Conservation (phyloP, 2,329 filamentous ascomycete genomes). For the Thermochaetoides dissita region DNA sequence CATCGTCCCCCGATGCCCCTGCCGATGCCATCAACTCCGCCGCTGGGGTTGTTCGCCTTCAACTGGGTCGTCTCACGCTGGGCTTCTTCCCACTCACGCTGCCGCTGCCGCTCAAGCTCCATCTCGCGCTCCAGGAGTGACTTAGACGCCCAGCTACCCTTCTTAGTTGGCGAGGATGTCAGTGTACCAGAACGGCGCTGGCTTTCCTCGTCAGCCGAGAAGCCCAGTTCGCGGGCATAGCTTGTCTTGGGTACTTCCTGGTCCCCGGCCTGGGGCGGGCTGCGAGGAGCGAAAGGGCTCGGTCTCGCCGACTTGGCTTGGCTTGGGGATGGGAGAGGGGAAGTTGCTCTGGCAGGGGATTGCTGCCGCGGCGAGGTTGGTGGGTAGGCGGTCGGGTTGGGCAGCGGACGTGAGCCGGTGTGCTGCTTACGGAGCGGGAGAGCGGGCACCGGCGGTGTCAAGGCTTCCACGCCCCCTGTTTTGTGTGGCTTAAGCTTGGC, state of each 20-base stretch:
- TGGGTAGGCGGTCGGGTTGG: slow-evolving; percentile 22
- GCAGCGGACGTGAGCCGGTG: slow-evolving; percentile 26
- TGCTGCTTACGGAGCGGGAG: slow-evolving; percentile 16
- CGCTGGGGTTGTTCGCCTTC: slow-evolving; percentile 29
- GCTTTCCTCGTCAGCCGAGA: slow-evolving; percentile 37
- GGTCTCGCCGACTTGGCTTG: slow-evolving; percentile 29
- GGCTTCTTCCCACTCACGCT: slow-evolving; percentile 66
- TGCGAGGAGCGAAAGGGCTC: slow-evolving; percentile 44
- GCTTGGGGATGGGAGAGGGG: slow-evolving; percentile 2
- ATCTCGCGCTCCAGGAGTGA: slow-evolving; percentile 66
- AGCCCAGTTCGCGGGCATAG: slow-evolving; percentile 41
- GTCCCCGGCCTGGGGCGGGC: slow-evolving; percentile 29
- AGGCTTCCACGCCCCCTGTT: slow-evolving; percentile 16
- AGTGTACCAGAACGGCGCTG: too few relatives aligned
- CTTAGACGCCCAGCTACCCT: slow-evolving; percentile 50
- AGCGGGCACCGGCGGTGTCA: slow-evolving; percentile 2
- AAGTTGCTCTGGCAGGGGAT: not conserved
- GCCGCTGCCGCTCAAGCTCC: slow-evolving; percentile 63
- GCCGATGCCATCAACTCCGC: slow-evolving; percentile 45
- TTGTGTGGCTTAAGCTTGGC: slow-evolving; percentile 20
- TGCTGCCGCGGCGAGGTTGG: slow-evolving; percentile 3
- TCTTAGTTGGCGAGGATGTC: slow-evolving; percentile 16
- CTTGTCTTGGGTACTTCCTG: slow-evolving; percentile 26
- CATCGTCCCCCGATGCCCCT: slow-evolving; percentile 55
- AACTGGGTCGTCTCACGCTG: slow-evolving; percentile 51